These are phyloP conservation scores for Paramecium sonneborni DNA, from an alignment of 73 alveolate species.

Conservation along the genomic window DNA sequence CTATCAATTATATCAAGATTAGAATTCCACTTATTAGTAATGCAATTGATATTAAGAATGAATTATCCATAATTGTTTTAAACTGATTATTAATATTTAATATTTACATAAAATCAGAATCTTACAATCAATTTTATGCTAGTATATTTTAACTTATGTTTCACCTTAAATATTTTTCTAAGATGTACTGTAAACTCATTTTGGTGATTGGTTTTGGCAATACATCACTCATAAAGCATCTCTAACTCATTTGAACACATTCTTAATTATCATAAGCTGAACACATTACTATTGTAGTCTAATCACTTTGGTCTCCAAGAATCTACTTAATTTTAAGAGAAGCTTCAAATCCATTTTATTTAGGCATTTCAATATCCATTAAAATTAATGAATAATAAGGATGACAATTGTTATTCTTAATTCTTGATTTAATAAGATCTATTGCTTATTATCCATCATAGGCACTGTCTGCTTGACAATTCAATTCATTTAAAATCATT, in stretches of 20 bases:
- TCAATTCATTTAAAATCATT: background rate
- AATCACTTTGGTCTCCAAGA: background rate
- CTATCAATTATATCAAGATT: background rate
- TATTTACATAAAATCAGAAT: background rate
- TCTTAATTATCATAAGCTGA: slow-evolving; percentile 54
- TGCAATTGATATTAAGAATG: background rate
- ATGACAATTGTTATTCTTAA: background rate
- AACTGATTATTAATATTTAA: background rate
- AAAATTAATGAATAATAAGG: slow-evolving; percentile 12
- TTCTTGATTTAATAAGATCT: background rate
- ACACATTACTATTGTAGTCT: slow-evolving; percentile 7
- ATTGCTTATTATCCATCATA: slow-evolving; percentile 30
- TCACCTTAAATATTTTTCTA: slow-evolving; percentile 35
- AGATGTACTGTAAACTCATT: background rate
- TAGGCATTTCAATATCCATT: slow-evolving; percentile 54
- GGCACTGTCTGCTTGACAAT: slow-evolving; percentile 18
- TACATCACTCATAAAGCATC: background rate
- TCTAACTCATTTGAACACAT: background rate
- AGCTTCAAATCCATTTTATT: slow-evolving; percentile 38
- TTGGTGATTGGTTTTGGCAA: slow-evolving; percentile 15
- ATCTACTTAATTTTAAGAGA: background rate
- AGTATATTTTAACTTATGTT: background rate
- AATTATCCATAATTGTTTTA: background rate
- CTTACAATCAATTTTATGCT: background rate
- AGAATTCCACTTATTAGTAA: background rate